Conservation (phyloP, 1,284 basidiomycete genomes). For the Boletus mariae region DNA sequence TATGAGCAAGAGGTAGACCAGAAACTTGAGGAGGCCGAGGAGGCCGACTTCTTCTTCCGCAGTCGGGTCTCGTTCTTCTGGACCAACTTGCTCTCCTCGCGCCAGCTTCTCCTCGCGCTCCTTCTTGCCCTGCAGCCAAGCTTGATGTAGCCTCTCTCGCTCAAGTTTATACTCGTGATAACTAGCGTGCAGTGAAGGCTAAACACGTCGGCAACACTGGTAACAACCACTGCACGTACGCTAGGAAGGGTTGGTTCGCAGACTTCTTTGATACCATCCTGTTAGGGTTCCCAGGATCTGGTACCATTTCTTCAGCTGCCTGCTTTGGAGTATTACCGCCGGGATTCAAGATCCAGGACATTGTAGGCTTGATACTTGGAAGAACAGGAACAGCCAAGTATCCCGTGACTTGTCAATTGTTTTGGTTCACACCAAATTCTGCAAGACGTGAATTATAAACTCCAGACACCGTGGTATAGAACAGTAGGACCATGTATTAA, state of each 20-base stretch:
- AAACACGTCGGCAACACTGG: conserved; percentile 8
- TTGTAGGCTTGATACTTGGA: neutral
- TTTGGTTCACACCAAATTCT: neutral
- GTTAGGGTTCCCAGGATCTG: conserved; percentile 54
- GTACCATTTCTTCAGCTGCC: conserved; percentile 31
- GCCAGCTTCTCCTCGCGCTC: conserved; percentile 70
- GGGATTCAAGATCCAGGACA: conserved; percentile 33
- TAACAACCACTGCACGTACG: conserved; percentile 46
- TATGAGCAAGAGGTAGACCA: conserved; percentile 54
- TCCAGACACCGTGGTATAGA: conserved; percentile 19
- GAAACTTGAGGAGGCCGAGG: conserved; percentile 63
- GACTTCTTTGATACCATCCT: conserved; percentile 72
- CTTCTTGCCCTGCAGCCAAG: conserved; percentile 67
- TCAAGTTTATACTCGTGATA: conserved; percentile 66
- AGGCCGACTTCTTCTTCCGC: conserved; percentile 62
- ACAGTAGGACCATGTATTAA: conserved; percentile 31
- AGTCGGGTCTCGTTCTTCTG: conserved; percentile 69
- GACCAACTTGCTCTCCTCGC: conserved; percentile 67
- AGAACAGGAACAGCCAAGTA: neutral
- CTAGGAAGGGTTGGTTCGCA: conserved; percentile 78
- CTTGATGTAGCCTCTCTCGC: conserved; percentile 57
- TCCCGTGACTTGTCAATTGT: conserved; percentile 1
- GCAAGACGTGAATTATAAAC: neutral
- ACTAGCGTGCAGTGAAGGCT: conserved; percentile 36
- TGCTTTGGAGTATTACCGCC: conserved; percentile 18